A percentile compares a stretch with the other conserved stretches of the same genome.
Conservation (phyloP, 768 basidiomycete species). For the Pulveroboletus frians region DNA sequence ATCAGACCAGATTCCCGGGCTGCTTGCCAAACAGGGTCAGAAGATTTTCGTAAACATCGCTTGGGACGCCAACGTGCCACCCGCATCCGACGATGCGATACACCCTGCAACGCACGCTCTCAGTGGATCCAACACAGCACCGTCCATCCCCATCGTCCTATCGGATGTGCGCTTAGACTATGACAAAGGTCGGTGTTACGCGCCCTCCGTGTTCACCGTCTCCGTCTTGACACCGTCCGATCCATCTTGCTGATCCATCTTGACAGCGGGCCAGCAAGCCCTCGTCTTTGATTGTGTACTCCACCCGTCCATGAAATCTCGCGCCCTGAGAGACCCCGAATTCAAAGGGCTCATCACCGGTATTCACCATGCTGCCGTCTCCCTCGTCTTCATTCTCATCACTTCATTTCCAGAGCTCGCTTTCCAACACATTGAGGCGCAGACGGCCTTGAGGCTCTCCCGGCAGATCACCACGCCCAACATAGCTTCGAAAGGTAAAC, state of each 20-base stretch:
- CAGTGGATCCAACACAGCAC: slow-evolving; percentile 36
- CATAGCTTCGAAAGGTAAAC: slow-evolving; percentile 70
- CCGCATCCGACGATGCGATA: slow-evolving; percentile 52
- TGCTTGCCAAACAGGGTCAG: slow-evolving; percentile 38
- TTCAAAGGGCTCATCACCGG: slow-evolving; percentile 71
- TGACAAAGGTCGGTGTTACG: slow-evolving; percentile 58
- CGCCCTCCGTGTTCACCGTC: slow-evolving; percentile 6
- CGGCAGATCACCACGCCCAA: slow-evolving; percentile 70
- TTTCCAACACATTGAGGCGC: slow-evolving; percentile 61
- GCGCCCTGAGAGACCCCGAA: slow-evolving; percentile 51
- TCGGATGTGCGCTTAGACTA: slow-evolving; percentile 56
- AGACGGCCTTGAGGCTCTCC: slow-evolving; percentile 55
- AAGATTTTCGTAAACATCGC: slow-evolving; percentile 76
- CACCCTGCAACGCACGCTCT: slow-evolving; percentile 53
- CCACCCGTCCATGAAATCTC: slow-evolving; percentile 53
- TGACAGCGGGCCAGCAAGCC: slow-evolving; percentile 59
- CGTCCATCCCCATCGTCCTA: slow-evolving; percentile 66
- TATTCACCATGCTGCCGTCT: slow-evolving; percentile 20
- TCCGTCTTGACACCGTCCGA: not conserved
- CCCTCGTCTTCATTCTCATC: slow-evolving; percentile 10
- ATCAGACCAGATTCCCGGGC: slow-evolving; percentile 1
- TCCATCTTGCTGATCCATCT: slow-evolving; percentile 3
- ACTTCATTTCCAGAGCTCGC: slow-evolving; percentile 48
- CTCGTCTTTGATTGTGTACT: slow-evolving; percentile 73
- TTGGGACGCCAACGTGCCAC: slow-evolving; percentile 63